Percentiles rank a stretch among this genome's conserved stretches.
phyloP scores from a whole-genome alignment of 2,329 filamentous ascomycete genomes.

The Pyrenophora seminiperda region DNA sequence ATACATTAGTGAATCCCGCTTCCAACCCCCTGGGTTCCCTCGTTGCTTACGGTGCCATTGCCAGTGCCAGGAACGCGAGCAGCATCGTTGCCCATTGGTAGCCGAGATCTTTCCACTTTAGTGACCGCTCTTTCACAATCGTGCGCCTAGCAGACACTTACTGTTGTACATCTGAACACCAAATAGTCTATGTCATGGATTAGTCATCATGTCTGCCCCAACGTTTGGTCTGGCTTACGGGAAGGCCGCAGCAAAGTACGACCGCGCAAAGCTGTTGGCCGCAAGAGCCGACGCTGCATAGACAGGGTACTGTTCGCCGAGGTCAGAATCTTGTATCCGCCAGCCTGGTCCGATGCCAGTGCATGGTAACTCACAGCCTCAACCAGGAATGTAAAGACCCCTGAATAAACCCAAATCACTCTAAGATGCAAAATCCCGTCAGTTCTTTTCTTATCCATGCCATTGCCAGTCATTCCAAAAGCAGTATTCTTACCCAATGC shows the following conservation, averaged over 20 bases:
- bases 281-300: constrained; percentile 58
- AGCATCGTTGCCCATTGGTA: constrained; percentile 58
- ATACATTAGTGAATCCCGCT: constrained; percentile 40
- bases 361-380: constrained; percentile 53
- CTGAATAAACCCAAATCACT: constrained; percentile 77
- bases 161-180: constrained; percentile 59
- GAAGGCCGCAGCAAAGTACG: constrained; percentile 55
- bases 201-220: constrained; percentile 7
- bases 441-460: constrained; percentile 32
- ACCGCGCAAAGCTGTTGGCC: constrained; percentile 57
- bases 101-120: constrained; percentile 50
- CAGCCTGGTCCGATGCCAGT: constrained; percentile 31
- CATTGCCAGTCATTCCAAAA: constrained; percentile 25
- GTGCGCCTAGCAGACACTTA: constrained; percentile 45
- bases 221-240: constrained; percentile 34
- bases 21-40: constrained; percentile 33
- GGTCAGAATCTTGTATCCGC: constrained; percentile 29
- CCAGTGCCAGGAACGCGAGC: constrained; percentile 55
- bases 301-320: constrained; percentile 51
- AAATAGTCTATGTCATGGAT: constrained; percentile 32
- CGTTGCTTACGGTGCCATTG: constrained; percentile 54
- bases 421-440: constrained; percentile 52
- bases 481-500: constrained; percentile 47
- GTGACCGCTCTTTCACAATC: constrained; percentile 52
- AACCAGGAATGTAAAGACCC: constrained; percentile 87